These are phyloP conservation scores for Acanthamoeba lenticulata DNA, from an alignment of 208 protist species.

Conservation along the genomic window DNA sequence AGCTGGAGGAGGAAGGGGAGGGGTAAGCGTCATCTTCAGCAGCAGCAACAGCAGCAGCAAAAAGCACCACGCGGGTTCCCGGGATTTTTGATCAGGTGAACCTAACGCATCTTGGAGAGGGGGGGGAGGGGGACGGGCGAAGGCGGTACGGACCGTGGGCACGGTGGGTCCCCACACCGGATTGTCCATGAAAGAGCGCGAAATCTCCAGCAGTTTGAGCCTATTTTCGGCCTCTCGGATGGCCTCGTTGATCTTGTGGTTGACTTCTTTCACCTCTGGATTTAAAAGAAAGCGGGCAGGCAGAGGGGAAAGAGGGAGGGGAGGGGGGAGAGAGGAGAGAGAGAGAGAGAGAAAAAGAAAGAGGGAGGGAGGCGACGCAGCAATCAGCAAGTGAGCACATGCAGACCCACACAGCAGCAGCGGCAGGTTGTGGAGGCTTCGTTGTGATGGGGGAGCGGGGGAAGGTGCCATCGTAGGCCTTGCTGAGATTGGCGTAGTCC, in stretches of 20 bases:
- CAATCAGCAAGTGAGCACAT: no score
- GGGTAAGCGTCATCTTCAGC: no score
- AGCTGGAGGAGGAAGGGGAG: not conserved
- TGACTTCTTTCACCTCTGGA: constrained; percentile 14
- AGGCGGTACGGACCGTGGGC: not conserved
- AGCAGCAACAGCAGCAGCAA: no score
- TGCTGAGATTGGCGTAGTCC: not conserved
- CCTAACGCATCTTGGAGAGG: not conserved
- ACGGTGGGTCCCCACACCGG: not conserved
- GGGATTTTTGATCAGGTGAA: not conserved
- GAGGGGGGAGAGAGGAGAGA: no score
- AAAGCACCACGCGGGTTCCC: no score
- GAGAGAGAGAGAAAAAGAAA: no score
- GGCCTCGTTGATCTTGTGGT: constrained; percentile 21
- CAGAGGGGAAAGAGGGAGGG: no score
- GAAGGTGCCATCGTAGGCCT: not conserved
- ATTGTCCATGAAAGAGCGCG: not conserved
- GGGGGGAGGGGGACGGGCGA: not conserved
- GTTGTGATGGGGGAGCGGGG: no score
- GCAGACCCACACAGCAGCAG: no score
- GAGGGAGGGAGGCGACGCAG: no score
- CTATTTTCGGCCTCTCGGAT: not conserved
- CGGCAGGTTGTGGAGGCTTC: no score
- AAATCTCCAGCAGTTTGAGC: not conserved
- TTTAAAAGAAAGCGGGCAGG: no score